A percentile compares a stretch with the other conserved stretches of the same genome.
phyloP scores from a whole-genome alignment of 768 basidiomycete species.

The Termitomyces sp. region DNA sequence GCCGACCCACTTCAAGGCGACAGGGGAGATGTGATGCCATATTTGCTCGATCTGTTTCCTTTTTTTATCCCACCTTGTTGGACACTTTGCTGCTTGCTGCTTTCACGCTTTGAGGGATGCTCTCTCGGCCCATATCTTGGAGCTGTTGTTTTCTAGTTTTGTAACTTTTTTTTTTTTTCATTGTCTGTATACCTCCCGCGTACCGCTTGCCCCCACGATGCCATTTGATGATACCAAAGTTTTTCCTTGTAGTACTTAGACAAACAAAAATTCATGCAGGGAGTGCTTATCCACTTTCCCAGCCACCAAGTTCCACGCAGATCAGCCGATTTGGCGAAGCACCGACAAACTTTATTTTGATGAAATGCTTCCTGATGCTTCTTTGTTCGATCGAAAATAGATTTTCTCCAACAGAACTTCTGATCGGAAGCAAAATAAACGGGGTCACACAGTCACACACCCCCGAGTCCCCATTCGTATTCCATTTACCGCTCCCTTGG shows the following conservation, averaged over 20 bases:
- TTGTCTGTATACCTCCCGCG: slow-evolving; percentile 5
- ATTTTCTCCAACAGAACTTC: slow-evolving; percentile 34
- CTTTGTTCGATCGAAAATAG: slow-evolving; percentile 22
- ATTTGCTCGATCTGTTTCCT: slow-evolving; percentile 13
- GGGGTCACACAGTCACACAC: slow-evolving; percentile 7
- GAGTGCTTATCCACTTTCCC: slow-evolving; percentile 7
- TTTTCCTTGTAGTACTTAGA: slow-evolving; percentile 6
- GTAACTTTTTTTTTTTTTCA: not conserved
- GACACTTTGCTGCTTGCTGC: slow-evolving; percentile 9
- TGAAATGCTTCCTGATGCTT: slow-evolving; percentile 6
- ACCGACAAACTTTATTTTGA: slow-evolving; percentile 12
- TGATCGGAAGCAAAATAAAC: slow-evolving; percentile 32
- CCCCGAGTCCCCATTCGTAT: not conserved
- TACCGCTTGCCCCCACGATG: not conserved
- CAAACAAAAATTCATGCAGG: slow-evolving; percentile 1
- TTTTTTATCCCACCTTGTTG: slow-evolving; percentile 12
- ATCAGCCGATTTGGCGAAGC: slow-evolving; percentile 12
- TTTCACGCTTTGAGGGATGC: slow-evolving; percentile 10
- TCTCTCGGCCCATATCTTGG: slow-evolving; percentile 3
- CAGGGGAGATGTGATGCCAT: slow-evolving; percentile 40
- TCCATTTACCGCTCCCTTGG: slow-evolving; percentile 10
- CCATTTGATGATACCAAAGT: slow-evolving; percentile 11
- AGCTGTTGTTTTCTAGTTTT: slow-evolving; percentile 4
- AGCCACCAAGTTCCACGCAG: slow-evolving; percentile 14
- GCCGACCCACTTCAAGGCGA: slow-evolving; percentile 55